These are phyloP conservation scores for Wickerhamomyces canadensis DNA, from an alignment of 805 yeast genomes.

Conservation along the genomic window DNA sequence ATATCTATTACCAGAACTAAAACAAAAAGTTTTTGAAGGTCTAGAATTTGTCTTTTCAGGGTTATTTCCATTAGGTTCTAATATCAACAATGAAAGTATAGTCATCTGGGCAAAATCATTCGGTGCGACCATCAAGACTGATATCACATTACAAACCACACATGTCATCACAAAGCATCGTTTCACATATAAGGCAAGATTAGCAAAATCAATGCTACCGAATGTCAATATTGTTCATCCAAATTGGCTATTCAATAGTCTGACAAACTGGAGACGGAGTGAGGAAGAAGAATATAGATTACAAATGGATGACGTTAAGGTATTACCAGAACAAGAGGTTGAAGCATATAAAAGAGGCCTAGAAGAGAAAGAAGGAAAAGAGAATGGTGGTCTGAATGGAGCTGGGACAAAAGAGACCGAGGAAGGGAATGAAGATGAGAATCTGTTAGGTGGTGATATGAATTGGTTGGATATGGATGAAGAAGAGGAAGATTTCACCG, in stretches of 20 bases:
- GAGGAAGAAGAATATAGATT: constrained; percentile 57
- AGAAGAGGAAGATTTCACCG: constrained; percentile 48
- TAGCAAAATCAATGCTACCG: constrained; percentile 60
- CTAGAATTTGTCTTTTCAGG: constrained; percentile 79
- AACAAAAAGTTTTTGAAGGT: constrained; percentile 59
- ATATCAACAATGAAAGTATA: constrained; percentile 71
- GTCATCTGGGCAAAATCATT: constrained; percentile 90
- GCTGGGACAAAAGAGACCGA: constrained; percentile 42
- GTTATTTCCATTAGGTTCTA: constrained; percentile 77
- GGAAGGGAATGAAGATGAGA: constrained; percentile 36
- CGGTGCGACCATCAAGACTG: constrained; percentile 80
- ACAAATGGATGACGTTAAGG: constrained; percentile 41
- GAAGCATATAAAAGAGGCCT: constrained; percentile 26
- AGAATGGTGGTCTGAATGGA: too few species aligned
- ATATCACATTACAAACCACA: constrained; percentile 68
- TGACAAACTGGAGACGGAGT: constrained; percentile 70
- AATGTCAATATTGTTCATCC: constrained; percentile 76
- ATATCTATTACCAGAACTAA: constrained; percentile 69
- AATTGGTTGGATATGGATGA: constrained; percentile 31
- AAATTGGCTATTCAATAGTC: constrained; percentile 87
- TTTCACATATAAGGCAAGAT: constrained; percentile 77
- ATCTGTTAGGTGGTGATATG: constrained; percentile 27
- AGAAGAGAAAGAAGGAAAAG: constrained; percentile 30
- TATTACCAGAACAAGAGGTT: constrained; percentile 38
- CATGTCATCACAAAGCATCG: constrained; percentile 83